Conservation (phyloP, 2,329 filamentous ascomycete species). For the Penicillium digitatum region DNA sequence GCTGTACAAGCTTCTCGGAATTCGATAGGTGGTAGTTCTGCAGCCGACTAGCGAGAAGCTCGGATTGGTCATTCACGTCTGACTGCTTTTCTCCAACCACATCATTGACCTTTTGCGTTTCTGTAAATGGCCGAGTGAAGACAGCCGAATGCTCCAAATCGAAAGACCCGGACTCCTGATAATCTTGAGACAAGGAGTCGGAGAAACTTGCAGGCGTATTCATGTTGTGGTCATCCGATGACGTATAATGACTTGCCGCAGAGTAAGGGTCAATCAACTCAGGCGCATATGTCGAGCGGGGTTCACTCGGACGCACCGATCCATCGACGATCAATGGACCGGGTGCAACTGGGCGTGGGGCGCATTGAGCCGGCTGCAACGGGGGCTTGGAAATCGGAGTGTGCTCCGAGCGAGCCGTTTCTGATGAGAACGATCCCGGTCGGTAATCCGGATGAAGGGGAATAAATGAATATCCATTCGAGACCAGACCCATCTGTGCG, state of each 20-base stretch:
- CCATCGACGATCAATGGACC: constrained; percentile 49
- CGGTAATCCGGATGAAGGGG: constrained; percentile 35
- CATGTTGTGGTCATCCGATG: constrained; percentile 38
- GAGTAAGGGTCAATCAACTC: constrained; percentile 38
- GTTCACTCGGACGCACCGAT: constrained; percentile 41
- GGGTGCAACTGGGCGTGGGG: constrained; percentile 28
- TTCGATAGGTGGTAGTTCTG: constrained; percentile 40
- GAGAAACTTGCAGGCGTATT: constrained; percentile 39
- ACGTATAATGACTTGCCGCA: constrained; percentile 39
- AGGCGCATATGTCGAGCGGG: constrained; percentile 30
- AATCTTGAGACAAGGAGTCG: constrained; percentile 39
- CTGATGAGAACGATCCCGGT: constrained; percentile 24
- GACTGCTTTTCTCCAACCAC: constrained; percentile 9
- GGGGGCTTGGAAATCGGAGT: constrained; percentile 20
- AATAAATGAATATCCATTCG: constrained; percentile 37
- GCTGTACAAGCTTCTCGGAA: constrained; percentile 27
- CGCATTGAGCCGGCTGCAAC: constrained; percentile 15
- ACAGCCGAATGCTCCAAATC: constrained; percentile 33
- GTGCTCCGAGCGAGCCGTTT: constrained; percentile 27
- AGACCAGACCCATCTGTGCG: constrained; percentile 37
- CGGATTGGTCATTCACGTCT: constrained; percentile 30
- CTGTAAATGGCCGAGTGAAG: constrained; percentile 27
- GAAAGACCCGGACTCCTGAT: constrained; percentile 36
- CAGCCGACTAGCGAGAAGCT: constrained; percentile 37
- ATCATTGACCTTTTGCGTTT: constrained; percentile 19